These are phyloP conservation scores for Apiotrichum gamsii DNA, from an alignment of 1,284 basidiomycete genomes.

Conservation along the genomic window DNA sequence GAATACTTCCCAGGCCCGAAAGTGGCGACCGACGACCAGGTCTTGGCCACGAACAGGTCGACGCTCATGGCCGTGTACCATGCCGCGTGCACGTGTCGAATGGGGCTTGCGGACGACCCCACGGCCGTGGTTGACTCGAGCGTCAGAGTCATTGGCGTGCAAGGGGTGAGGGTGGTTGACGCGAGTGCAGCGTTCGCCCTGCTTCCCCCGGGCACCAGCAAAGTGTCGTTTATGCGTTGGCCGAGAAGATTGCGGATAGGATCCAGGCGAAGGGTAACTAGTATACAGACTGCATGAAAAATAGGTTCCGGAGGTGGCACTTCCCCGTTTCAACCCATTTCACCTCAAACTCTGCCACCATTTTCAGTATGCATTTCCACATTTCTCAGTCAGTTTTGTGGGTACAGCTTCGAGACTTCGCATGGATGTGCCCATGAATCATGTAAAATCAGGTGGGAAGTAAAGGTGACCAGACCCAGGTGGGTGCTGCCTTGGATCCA, in stretches of 20 bases:
- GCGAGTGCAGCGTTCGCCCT: constrained; percentile 5
- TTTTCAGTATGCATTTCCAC: too few species aligned
- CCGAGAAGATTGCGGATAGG: constrained; percentile 5
- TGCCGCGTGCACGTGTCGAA: constrained; percentile 1
- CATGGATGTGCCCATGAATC: too few species aligned
- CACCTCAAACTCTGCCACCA: too few species aligned
- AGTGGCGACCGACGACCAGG: constrained; percentile 1
- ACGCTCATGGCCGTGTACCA: constrained; percentile 3
- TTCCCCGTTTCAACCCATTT: too few species aligned
- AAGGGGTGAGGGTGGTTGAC: constrained; percentile 4
- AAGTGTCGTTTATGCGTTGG: neutral
- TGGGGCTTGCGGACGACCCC: constrained; percentile 4
- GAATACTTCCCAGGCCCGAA: constrained; percentile 3
- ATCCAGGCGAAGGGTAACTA: neutral
- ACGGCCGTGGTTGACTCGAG: constrained; percentile 6
- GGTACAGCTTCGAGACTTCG: too few species aligned
- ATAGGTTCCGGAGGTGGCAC: too few species aligned
- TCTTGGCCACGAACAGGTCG: neutral
- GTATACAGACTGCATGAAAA: too few species aligned
- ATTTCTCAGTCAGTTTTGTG: too few species aligned
- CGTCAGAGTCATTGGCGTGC: constrained; percentile 1
- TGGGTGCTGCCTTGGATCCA: too few species aligned
- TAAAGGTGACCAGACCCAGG: too few species aligned
- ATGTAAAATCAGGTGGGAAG: too few species aligned
- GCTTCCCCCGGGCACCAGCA: constrained; percentile 5